Evolutionary conservation across 495 filamentous ascomycete genomes (phyloP), one percentile per base, ranked within the genome.

Genomic region (Clavariopsis aquatica): DNA sequence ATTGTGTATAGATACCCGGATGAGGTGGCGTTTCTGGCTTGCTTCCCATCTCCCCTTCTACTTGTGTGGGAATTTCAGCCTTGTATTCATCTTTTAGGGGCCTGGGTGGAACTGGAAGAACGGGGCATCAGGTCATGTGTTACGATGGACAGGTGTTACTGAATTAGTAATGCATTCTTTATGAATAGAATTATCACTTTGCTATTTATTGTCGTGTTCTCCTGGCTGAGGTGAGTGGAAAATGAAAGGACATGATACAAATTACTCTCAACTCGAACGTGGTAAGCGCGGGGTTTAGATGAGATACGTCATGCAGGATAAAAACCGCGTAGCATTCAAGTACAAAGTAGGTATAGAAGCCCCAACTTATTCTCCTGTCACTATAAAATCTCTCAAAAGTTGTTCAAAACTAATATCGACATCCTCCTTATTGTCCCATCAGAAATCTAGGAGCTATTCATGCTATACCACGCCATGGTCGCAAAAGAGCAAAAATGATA

Each of bases 271-370:
- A n/a, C n/a, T n/a, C n/a, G n/a, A n/a, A n/a, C n/a, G n/a, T n/a
- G n/a, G n/a, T n/a, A n/a, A n/a, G n/a, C n/a, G n/a, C n/a, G n/a
- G n/a, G n/a, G n/a, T n/a, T n/a, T n/a, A n/a, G n/a, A n/a, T n/a
- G n/a, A n/a, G n/a, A n/a, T n/a, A n/a, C n/a, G n/a, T n/a, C n/a
- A n/a, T n/a, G n/a, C n/a, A n/a, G n/a, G n/a, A n/a, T n/a, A n/a
- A n/a, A n/a, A n/a, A n/a, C n/a, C n/a, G n/a, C n/a, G n/a, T 34
- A 12, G 12, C 12, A 17, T 43, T 43, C 38, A 43, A 43, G 13
- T 43, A 43, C 38, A 51, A 51, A n/a, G n/a, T n/a, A 49, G 47
- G 47, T 51, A 51, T 51, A 51, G 7, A 24, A 51, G 28, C 26
- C 49, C 13, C 38, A 7, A 3, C 13, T 17, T 10, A 2, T 43